phyloP scores from a whole-genome alignment of 805 yeast species.

The Kazachstania africana region DNA sequence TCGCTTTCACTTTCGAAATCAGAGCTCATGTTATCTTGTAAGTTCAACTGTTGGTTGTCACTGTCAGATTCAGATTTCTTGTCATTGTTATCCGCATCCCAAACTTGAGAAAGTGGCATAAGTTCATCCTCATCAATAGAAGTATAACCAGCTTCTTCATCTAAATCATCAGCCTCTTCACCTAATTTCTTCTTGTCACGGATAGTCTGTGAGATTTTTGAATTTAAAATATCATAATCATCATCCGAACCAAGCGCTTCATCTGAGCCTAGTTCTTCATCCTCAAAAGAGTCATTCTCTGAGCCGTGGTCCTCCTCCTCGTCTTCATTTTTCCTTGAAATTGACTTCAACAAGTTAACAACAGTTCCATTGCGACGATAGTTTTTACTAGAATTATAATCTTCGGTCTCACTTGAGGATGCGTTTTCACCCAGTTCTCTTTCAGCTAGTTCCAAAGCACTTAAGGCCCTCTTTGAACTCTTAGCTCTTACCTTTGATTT shows the following conservation, averaged over 20 bases:
- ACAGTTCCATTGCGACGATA: conserved; percentile 29
- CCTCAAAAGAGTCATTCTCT: conserved; percentile 32
- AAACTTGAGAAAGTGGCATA: conserved; percentile 70
- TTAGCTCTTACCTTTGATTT: conserved; percentile 22
- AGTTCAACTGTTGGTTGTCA: conserved; percentile 7
- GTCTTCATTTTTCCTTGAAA: conserved; percentile 1
- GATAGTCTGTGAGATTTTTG: conserved; percentile 57
- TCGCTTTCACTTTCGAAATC: conserved; percentile 5
- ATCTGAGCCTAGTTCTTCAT: conserved; percentile 71
- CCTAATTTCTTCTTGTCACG: conserved; percentile 38
- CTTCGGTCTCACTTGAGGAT: conserved; percentile 25
- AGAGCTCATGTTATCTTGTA: conserved; percentile 16
- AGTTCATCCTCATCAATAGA: conserved; percentile 70
- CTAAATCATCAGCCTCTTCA: conserved; percentile 23
- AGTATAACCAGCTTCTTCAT: conserved; percentile 46
- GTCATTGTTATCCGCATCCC: conserved; percentile 62
- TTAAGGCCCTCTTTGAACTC: conserved; percentile 29
- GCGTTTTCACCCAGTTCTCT: conserved; percentile 26
- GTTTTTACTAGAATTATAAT: conserved; percentile 11
- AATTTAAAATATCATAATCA: conserved; percentile 49
- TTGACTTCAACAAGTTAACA: conserved; percentile 26
- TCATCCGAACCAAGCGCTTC: conserved; percentile 82
- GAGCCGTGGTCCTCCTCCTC: conserved; percentile 14
- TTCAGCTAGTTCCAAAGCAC: conserved; percentile 41
- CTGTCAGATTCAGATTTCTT: conserved; percentile 16